Percentiles rank a stretch among this genome's conserved stretches.
Conservation (phyloP, 345 rosid genomes). For the Eucalyptus globulus region DNA sequence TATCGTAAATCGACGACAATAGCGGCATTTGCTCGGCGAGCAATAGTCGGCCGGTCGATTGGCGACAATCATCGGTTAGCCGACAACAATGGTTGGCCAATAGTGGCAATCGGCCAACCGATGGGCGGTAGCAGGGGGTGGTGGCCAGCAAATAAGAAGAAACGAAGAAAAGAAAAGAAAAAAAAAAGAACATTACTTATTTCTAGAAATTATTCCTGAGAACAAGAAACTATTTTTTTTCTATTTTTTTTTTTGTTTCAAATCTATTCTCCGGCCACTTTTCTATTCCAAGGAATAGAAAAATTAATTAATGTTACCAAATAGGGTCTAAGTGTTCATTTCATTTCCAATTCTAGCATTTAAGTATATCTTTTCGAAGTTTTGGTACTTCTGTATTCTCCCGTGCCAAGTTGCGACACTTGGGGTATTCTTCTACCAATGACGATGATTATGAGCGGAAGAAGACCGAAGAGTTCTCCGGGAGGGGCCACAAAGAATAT, state of each 20-base stretch:
- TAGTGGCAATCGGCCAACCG: accelerated
- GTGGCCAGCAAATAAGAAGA: accelerated
- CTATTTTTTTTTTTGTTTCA: too few species aligned
- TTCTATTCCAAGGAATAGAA: too few species aligned
- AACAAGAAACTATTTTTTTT: accelerated
- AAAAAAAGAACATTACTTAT: too few species aligned
- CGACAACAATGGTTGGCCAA: too few species aligned
- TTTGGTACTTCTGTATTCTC: too few species aligned
- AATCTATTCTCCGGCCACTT: accelerated
- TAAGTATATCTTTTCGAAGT: accelerated
- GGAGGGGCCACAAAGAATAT: background rate
- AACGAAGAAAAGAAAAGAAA: too few species aligned
- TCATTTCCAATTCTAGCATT: too few species aligned
- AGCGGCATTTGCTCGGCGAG: accelerated
- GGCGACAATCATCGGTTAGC: accelerated
- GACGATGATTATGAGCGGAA: background rate
- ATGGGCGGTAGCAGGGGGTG: accelerated
- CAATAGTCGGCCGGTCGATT: accelerated
- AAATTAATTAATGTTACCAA: too few species aligned
- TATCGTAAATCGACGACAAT: accelerated
- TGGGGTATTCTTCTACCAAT: too few species aligned
- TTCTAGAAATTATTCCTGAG: accelerated
- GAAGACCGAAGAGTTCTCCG: background rate
- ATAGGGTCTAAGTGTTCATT: too few species aligned
- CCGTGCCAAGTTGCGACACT: too few species aligned